These are phyloP conservation scores for Prosopis cineraria DNA, from an alignment of 306 rosid species.

Conservation along the genomic window DNA sequence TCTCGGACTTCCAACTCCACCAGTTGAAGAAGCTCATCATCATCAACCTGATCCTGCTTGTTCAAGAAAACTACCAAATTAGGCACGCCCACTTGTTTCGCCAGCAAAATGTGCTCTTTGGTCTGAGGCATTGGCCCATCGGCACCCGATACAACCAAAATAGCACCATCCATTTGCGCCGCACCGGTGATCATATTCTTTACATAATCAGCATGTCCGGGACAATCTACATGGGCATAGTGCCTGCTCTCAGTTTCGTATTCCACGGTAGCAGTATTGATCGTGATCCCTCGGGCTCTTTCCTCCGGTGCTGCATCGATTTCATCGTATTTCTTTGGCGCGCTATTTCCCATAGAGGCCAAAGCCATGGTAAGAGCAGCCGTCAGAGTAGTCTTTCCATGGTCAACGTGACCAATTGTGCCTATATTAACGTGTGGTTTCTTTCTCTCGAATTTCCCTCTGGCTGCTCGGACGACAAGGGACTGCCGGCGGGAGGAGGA, in stretches of 20 bases:
- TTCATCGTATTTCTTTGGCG: conserved; percentile 44
- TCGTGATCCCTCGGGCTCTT: conserved; percentile 43
- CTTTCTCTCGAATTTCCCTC: conserved; percentile 42
- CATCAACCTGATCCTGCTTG: conserved; percentile 43
- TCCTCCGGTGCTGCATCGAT: conserved; percentile 43
- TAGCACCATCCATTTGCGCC: conserved; percentile 53
- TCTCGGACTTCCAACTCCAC: conserved; percentile 40
- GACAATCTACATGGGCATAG: conserved; percentile 48
- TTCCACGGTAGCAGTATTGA: conserved; percentile 41
- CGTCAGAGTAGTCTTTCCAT: conserved; percentile 41
- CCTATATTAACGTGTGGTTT: conserved; percentile 47
- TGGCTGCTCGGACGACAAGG: conserved; percentile 30
- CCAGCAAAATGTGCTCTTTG: conserved; percentile 37
- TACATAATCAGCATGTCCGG: conserved; percentile 50
- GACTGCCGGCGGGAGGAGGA: conserved; percentile 1
- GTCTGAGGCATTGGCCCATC: conserved; percentile 48
- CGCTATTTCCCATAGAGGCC: conserved; percentile 40
- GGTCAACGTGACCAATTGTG: conserved; percentile 43
- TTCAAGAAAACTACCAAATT: conserved; percentile 39
- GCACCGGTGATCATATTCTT: conserved; percentile 59
- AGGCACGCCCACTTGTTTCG: conserved; percentile 40
- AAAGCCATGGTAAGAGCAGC: conserved; percentile 47
- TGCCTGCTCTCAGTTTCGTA: conserved; percentile 39
- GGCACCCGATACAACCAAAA: conserved; percentile 46
- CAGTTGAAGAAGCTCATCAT: conserved; percentile 40